These are phyloP conservation scores for Ilyonectria destructans DNA, from an alignment of 2,329 filamentous ascomycete species.

Conservation along the genomic window DNA sequence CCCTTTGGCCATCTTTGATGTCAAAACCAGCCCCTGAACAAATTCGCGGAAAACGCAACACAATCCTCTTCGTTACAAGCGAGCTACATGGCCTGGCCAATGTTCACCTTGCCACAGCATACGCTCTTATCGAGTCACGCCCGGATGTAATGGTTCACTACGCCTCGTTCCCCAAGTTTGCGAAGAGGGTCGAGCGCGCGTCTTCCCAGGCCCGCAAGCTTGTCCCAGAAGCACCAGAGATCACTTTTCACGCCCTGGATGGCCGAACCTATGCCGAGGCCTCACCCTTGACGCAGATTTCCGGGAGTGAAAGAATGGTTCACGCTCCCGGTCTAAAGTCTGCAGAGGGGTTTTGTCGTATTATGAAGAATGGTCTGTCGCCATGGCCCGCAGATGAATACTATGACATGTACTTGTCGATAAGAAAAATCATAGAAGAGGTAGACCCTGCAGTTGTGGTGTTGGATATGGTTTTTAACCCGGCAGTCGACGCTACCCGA, in stretches of 20 bases:
- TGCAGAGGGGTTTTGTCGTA: slow-evolving; percentile 26
- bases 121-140: slow-evolving; percentile 52
- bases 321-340: slow-evolving; percentile 40
- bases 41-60: slow-evolving; percentile 44
- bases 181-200: slow-evolving; percentile 37
- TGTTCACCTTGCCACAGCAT: slow-evolving; percentile 55
- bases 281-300: slow-evolving; percentile 9
- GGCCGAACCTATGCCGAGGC: slow-evolving; percentile 38
- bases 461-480: slow-evolving; percentile 52
- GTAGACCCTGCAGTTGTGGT: slow-evolving; percentile 54
- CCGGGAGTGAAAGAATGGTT: slow-evolving; percentile 10
- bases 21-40: not conserved
- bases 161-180: slow-evolving; percentile 49
- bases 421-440: slow-evolving; percentile 48
- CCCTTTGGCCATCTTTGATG: not conserved
- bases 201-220: slow-evolving; percentile 23
- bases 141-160: slow-evolving; percentile 54
- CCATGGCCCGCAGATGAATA: slow-evolving; percentile 54
- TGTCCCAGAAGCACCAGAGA: slow-evolving; percentile 36
- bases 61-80: slow-evolving; percentile 55
- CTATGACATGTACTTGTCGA: slow-evolving; percentile 46
- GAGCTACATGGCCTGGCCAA: slow-evolving; percentile 55
- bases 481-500: slow-evolving; percentile 44
- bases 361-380: slow-evolving; percentile 42
- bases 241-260: slow-evolving; percentile 49